These are phyloP conservation scores for Graphium sp. DNA, from an alignment of 2,329 filamentous ascomycete species.

Conservation along the genomic window DNA sequence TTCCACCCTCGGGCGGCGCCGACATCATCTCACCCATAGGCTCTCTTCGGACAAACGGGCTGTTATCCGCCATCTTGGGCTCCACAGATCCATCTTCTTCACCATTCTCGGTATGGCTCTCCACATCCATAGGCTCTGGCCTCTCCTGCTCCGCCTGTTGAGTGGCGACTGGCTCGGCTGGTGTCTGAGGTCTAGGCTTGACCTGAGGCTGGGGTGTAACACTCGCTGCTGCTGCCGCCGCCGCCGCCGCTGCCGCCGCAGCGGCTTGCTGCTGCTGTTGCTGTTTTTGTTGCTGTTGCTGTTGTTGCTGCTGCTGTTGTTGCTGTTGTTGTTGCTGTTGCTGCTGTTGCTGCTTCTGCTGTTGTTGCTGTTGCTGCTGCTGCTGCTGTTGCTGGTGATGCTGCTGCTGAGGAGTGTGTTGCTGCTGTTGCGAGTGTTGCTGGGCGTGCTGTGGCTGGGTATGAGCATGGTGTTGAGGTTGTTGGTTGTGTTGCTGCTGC, in stretches of 20 bases:
- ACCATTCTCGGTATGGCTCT: slow-evolving; percentile 25
- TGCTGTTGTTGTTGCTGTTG: too few relatives aligned
- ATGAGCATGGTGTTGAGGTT: slow-evolving; percentile 11
- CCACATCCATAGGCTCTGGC: slow-evolving; percentile 35
- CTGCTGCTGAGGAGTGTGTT: slow-evolving; percentile 8
- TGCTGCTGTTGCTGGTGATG: slow-evolving; percentile 12
- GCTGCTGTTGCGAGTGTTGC: slow-evolving; percentile 11
- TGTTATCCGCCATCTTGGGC: slow-evolving; percentile 28
- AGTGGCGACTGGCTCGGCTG: slow-evolving; percentile 17
- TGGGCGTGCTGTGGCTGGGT: slow-evolving; percentile 16
- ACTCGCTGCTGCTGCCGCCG: slow-evolving; percentile 4
- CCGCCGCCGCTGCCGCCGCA: slow-evolving; percentile 3
- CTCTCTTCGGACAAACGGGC: slow-evolving; percentile 31
- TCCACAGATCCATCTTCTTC: slow-evolving; percentile 27
- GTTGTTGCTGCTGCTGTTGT: too few relatives aligned
- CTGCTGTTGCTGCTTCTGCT: too few relatives aligned
- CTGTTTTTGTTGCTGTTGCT: too few relatives aligned
- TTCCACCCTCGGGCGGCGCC: slow-evolving; percentile 45
- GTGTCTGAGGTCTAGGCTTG: slow-evolving; percentile 7
- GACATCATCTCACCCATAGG: slow-evolving; percentile 45
- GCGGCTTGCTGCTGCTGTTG: too few relatives aligned
- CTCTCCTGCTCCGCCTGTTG: slow-evolving; percentile 23
- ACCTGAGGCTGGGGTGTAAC: slow-evolving; percentile 5
- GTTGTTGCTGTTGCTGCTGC: too few relatives aligned
- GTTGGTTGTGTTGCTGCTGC: too few relatives aligned